Evolutionary conservation across 192 early-diverging fungal species (phyloP).

Genomic region (Umbelopsis ramanniana): DNA sequence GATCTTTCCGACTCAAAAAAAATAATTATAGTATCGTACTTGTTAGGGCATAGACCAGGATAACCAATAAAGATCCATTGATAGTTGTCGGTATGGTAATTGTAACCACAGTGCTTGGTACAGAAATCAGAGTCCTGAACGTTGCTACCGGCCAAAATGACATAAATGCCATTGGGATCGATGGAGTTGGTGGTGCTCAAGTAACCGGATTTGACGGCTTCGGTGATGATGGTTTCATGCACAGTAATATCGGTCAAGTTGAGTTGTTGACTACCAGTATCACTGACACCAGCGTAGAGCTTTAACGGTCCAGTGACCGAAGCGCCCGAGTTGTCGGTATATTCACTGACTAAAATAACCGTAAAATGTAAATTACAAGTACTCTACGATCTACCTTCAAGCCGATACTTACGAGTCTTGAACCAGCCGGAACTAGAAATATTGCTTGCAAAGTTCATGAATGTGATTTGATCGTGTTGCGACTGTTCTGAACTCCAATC

Average conservation of each 20-base stretch:
- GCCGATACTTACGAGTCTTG: constrained; percentile 25
- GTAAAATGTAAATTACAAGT: neutral
- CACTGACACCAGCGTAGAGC: constrained; percentile 36
- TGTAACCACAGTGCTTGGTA: constrained; percentile 35
- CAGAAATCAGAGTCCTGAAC: constrained; percentile 39
- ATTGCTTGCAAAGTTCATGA: constrained; percentile 33
- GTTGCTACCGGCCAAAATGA: constrained; percentile 33
- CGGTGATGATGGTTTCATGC: constrained; percentile 34
- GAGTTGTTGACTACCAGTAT: constrained; percentile 29
- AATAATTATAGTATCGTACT: neutral
- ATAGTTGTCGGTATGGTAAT: constrained; percentile 35
- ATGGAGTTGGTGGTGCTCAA: constrained; percentile 30
- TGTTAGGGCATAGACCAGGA: constrained; percentile 30
- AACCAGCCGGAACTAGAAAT: constrained; percentile 38
- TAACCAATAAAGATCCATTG: constrained; percentile 45
- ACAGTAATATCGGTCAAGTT: constrained; percentile 24
- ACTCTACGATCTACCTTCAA: neutral
- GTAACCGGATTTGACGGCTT: constrained; percentile 40
- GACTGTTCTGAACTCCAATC: constrained; percentile 26
- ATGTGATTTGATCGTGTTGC: constrained; percentile 23
- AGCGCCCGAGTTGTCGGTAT: constrained; percentile 33
- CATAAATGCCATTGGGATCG: constrained; percentile 41
- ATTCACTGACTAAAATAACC: constrained; percentile 31
- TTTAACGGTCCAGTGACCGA: constrained; percentile 41
- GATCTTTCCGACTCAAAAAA: neutral